Evolutionary conservation across 2,329 filamentous ascomycete genomes (phyloP).

Genomic region (Pyrenochaeta sp.): DNA sequence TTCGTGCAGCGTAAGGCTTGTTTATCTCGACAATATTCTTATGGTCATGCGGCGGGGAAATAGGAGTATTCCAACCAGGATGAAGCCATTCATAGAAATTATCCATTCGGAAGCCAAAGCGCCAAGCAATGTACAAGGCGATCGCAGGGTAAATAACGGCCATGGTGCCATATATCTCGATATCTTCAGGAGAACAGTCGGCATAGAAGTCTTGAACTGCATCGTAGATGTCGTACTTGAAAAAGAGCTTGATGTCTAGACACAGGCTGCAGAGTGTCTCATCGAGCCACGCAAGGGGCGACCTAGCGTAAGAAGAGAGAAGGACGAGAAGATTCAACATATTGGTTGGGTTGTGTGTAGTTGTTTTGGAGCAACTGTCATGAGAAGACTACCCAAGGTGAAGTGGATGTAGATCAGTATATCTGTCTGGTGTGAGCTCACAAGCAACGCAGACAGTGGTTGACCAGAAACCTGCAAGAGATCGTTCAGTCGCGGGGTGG

Average conservation of each 20-base stretch:
- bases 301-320: neutral
- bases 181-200: neutral
- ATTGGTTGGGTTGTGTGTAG: neutral
- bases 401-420: neutral
- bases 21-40: too few relatives aligned
- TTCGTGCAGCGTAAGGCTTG: neutral
- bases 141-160: neutral
- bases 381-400: neutral
- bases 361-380: neutral
- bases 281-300: neutral
- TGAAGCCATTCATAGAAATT: neutral
- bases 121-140: neutral
- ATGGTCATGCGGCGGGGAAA: neutral
- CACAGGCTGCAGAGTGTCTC: neutral
- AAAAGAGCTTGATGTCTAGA: neutral
- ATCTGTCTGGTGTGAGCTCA: neutral
- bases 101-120: neutral
- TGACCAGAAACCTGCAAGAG: neutral
- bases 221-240: conserved; percentile 1
- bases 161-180: neutral
- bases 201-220: neutral
- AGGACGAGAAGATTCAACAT: neutral
- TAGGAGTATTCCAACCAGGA: neutral
- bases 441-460: neutral
- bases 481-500: neutral